phyloP scores from a whole-genome alignment of 257 asterid genomes.

The Solanum appendiculatum region DNA sequence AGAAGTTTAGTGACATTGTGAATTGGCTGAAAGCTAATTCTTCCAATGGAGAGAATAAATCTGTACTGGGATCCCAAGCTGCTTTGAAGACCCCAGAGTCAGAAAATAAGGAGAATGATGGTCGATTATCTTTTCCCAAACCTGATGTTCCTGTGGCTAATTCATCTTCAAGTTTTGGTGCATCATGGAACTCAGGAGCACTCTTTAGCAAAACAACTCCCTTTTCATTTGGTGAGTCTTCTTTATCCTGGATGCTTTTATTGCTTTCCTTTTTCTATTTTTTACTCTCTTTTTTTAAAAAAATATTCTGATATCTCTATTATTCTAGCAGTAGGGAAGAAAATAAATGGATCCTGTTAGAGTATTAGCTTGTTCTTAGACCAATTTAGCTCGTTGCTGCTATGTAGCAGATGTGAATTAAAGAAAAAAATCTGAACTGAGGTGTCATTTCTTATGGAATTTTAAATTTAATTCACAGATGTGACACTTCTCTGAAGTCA shows the following conservation, averaged over 20 bases:
- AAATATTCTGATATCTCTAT: neutral
- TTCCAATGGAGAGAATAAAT: constrained; percentile 10
- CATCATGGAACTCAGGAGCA: constrained; percentile 4
- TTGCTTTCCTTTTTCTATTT: neutral
- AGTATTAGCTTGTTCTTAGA: neutral
- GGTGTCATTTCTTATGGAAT: neutral
- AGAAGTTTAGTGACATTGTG: constrained; percentile 78
- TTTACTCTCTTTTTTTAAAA: neutral
- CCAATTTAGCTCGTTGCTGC: neutral
- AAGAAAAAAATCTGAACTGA: neutral
- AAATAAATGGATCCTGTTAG: neutral
- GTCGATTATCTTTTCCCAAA: neutral
- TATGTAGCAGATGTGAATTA: neutral
- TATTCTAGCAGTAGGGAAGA: neutral
- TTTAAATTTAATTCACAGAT: neutral
- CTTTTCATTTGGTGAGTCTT: constrained; percentile 28
- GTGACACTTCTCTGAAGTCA: neutral
- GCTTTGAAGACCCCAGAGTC: neutral
- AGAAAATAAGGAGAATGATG: neutral
- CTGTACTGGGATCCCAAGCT: constrained; percentile 5
- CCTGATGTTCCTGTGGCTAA: neutral
- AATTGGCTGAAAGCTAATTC: constrained; percentile 73
- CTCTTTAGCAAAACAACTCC: constrained; percentile 16
- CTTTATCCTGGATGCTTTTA: neutral
- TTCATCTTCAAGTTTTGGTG: constrained; percentile 5